phyloP scores from a whole-genome alignment of 2,329 filamentous ascomycete species.

The Talaromyces piceae region DNA sequence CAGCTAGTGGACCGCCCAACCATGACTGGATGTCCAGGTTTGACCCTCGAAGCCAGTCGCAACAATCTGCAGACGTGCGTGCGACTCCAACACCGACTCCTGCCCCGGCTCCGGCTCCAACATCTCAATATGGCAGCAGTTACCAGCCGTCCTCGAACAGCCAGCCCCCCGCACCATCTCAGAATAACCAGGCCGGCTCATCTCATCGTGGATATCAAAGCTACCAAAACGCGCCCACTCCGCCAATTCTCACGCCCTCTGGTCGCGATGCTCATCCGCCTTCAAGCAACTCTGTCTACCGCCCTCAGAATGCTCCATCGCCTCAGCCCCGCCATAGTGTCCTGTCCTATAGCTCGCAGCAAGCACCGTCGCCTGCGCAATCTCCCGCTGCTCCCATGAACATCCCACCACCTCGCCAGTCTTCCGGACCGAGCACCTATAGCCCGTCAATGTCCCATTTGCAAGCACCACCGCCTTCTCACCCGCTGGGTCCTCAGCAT shows the following conservation, averaged over 20 bases:
- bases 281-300: constrained; percentile 15
- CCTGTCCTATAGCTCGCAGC: constrained; percentile 24
- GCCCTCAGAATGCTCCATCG: constrained; percentile 18
- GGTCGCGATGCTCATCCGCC: constrained; percentile 25
- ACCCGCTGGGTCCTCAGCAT: constrained; percentile 17
- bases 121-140: constrained; percentile 19
- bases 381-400: constrained; percentile 24
- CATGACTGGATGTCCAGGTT: constrained; percentile 38
- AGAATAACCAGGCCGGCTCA: constrained; percentile 1
- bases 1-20: constrained; percentile 19
- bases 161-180: constrained; percentile 8
- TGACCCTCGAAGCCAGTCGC: constrained; percentile 30
- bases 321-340: constrained; percentile 24
- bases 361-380: constrained; percentile 23
- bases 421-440: constrained; percentile 18
- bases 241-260: constrained; percentile 14
- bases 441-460: constrained; percentile 18
- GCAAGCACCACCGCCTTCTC: constrained; percentile 17
- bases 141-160: constrained; percentile 7
- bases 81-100: constrained; percentile 30
- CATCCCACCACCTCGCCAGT: constrained; percentile 22
- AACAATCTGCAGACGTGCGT: constrained; percentile 16
- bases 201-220: constrained; percentile 8
- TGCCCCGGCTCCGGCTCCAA: constrained; percentile 27
- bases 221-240: constrained; percentile 13